phyloP scores from a whole-genome alignment of 2,329 filamentous ascomycete genomes.

The Beauveria brongniartii region DNA sequence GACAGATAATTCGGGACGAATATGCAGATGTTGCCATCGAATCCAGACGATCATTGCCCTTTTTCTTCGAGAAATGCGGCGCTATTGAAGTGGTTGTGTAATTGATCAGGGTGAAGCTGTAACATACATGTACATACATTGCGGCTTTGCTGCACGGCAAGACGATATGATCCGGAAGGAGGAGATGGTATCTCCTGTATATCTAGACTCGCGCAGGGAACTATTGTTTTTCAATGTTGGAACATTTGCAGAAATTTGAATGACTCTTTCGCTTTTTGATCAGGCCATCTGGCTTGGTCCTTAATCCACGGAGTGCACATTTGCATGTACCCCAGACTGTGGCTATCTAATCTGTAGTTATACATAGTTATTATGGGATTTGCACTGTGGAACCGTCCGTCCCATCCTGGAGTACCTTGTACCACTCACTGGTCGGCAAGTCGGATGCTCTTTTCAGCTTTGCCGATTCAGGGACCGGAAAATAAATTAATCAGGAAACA shows the following conservation, averaged over 20 bases:
- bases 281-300: not conserved
- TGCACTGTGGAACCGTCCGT: not conserved
- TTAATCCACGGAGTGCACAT: not conserved
- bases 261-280: not conserved
- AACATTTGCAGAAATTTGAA: no score
- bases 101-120: not conserved
- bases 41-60: no score
- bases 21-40: no score
- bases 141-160: no score
- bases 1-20: no score
- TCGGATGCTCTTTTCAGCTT: not conserved
- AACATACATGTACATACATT: no score
- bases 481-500: not conserved
- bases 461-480: not conserved
- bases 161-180: not conserved
- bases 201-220: not conserved
- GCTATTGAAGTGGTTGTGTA: not conserved
- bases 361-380: not conserved
- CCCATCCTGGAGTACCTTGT: not conserved
- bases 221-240: no score
- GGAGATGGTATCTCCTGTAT: not conserved
- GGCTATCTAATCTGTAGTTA: not conserved
- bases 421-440: no score
- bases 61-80: no score
- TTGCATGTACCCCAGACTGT: slow-evolving; percentile 7